Base-by-base conservation (phyloP, 441 rosid genomes). In the Pelargonium myrrhifolium region DNA sequence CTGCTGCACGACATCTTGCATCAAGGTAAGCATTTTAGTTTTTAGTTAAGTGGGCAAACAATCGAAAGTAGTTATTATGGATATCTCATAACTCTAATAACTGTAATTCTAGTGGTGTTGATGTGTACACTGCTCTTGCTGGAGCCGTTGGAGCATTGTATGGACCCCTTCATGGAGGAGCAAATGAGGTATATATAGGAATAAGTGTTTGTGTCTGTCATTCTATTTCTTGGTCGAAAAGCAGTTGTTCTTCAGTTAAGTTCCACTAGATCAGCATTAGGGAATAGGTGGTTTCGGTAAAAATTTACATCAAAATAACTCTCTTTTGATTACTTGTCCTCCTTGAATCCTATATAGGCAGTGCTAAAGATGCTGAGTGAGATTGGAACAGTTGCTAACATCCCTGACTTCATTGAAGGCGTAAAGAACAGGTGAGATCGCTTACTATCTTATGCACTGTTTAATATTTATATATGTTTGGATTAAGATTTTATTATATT, bases 1-100 rank as follows among this genome's bases (percentile, higher is more conserved):
- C 97, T 74, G 97, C 99, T 80, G 99, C 97, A 53, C 87, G 96
- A 62, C 99, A 94, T 82, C 99, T 94, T 75, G 97, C 97, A 51
- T 94, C 97, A 51, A 86, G 99, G 99, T 88, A 79, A 43, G 67
- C 58, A 67, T 69, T 59, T 68, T 67, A 72, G 6, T 20, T 8
- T 53, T 55, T 45, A 11, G 15, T 45, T 45, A n/a, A 45, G n/a
- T 45, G 2, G 53, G 53, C n/a, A 2, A 28, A 28, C 31, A 28
- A 28, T 28, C 31, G 31, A 28, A 28, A 28, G 31, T 28, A 28
- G 31, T 28, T 28, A 28, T 3, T 28, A 28, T 28, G 31, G 31
- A n/a, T n/a, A n/a, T n/a, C n/a, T n/a, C n/a, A n/a, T n/a, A n/a
- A 15, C 53, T 9, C 14, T 45, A 4, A 49, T 17, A 11, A 68